Evolutionary conservation across 2,329 filamentous ascomycete species (phyloP), one percentile per base, ranked within the genome.

Genomic region (Sclerotinia spermophila): DNA sequence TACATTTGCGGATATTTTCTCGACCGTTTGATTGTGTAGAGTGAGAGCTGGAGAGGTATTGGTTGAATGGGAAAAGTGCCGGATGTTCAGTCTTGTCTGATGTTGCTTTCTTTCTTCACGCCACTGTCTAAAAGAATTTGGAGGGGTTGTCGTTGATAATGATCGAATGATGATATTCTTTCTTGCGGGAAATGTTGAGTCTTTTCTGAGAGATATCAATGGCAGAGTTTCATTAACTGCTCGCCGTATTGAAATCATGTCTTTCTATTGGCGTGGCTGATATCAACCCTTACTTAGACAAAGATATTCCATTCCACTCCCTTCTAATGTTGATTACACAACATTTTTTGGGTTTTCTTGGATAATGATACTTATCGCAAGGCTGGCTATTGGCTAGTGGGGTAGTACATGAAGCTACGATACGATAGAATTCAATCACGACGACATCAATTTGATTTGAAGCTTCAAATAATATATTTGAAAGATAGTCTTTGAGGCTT

Each of bases 1-100:
- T 48, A 87, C 82, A 68, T 79, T 81, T 6, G 79, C 77, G 10
- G 84, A 81, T 44, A 87, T 83, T 59, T 77, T 74, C 42, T 81
- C 76, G 38, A 87, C 84, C 33, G 81, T 79, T 68, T 79, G 76
- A 68, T 81, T 77, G 74, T 86, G 75, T 77, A 79, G 69, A 30
- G 75, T 73, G 64, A 78, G 77, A 27, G 70, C 38, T 19, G 64
- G 55, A 13, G 68, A 58, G 24, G 44, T 4, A 58, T 35, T 19
- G 30, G 30, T 33, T 24, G 48, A 56, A 30, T 27, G 30, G 27
- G 51, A 70, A 21, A 58, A 55, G 59, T 51, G 30, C 13, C 42
- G 68, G 40, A 21, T 5, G 33, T 33, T 44, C 38, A 8, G 33
- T n/a, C 44, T 69, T 44, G 35, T 53, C n/a, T 21, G 45, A 30